phyloP scores from a whole-genome alignment of 352 stramenopile genomes.

The Globisporangium parvum region DNA sequence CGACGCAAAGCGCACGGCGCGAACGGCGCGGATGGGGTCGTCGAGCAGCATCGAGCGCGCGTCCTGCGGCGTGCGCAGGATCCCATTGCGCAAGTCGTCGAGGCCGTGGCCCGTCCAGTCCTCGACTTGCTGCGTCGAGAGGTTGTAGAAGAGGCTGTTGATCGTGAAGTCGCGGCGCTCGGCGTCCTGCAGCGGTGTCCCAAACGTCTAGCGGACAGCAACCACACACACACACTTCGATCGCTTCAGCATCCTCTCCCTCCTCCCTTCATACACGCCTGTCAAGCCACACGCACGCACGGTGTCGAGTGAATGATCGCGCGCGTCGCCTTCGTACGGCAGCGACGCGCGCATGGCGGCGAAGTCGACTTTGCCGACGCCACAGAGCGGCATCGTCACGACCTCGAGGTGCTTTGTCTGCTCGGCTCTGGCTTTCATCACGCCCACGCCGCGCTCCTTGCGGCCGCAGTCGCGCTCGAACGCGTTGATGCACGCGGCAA shows the following conservation, averaged over 20 bases:
- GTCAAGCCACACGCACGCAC: too few relatives aligned
- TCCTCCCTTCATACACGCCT: too few relatives aligned
- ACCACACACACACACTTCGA: too few relatives aligned
- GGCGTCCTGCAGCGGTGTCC: conserved; percentile 84
- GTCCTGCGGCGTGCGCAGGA: conserved; percentile 93
- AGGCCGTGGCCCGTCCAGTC: conserved; percentile 92
- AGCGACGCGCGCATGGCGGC: conserved; percentile 90
- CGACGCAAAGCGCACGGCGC: conserved; percentile 94
- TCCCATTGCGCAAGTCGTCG: conserved; percentile 83
- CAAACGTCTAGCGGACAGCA: too few relatives aligned
- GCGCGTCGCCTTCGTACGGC: too few relatives aligned
- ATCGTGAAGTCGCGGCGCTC: conserved; percentile 96
- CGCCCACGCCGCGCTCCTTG: too few relatives aligned
- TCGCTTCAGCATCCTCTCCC: too few relatives aligned
- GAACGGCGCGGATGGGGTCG: conserved; percentile 94
- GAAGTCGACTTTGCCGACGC: too few relatives aligned
- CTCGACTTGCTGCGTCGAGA: conserved; percentile 74
- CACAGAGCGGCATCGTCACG: too few relatives aligned
- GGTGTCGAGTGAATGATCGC: too few relatives aligned
- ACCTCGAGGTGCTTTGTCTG: too few relatives aligned
- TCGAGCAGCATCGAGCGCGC: conserved; percentile 94
- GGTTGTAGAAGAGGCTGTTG: conserved; percentile 97
- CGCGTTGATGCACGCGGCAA: conserved; percentile 78
- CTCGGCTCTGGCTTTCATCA: too few relatives aligned
- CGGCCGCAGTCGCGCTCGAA: conserved; percentile 63